Percentiles rank a stretch among this genome's conserved stretches.
Conservation (phyloP, 352 stramenopile genomes). For the Phytophthora multivora region DNA sequence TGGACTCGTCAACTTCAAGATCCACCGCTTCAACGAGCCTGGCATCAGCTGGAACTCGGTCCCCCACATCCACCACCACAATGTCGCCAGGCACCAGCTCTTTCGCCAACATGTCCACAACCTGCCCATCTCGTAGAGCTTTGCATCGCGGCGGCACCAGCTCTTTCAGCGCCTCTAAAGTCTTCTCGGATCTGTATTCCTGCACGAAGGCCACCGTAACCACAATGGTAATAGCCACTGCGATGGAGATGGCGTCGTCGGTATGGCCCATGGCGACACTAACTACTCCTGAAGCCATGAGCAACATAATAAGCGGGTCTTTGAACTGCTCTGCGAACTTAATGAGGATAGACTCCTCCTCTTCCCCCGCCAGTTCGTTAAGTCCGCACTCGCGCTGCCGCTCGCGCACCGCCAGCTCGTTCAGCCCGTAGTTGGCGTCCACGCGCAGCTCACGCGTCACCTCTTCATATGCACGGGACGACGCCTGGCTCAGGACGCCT, state of each 20-base stretch:
- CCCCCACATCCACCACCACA: slow-evolving; percentile 91
- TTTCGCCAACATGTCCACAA: slow-evolving; percentile 69
- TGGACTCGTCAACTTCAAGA: slow-evolving; percentile 93
- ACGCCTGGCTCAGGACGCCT: slow-evolving; percentile 36
- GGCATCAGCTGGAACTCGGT: slow-evolving; percentile 93
- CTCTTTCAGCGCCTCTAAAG: slow-evolving; percentile 82
- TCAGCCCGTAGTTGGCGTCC: slow-evolving; percentile 68
- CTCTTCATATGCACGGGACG: slow-evolving; percentile 58
- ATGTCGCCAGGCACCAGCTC: slow-evolving; percentile 87
- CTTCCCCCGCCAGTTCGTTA: slow-evolving; percentile 74
- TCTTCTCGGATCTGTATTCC: slow-evolving; percentile 88
- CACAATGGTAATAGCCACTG: slow-evolving; percentile 96
- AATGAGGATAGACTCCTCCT: slow-evolving; percentile 86
- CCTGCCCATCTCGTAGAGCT: slow-evolving; percentile 58
- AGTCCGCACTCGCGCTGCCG: slow-evolving; percentile 72
- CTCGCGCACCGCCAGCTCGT: slow-evolving; percentile 52
- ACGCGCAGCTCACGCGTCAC: slow-evolving; percentile 69
- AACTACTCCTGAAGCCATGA: slow-evolving; percentile 92
- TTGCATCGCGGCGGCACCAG: slow-evolving; percentile 79
- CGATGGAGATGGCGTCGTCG: slow-evolving; percentile 96
- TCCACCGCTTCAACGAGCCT: slow-evolving; percentile 89
- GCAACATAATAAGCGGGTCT: slow-evolving; percentile 96
- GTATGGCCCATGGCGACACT: slow-evolving; percentile 93
- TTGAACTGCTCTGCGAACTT: slow-evolving; percentile 96
- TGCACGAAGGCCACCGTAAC: slow-evolving; percentile 95